These are phyloP conservation scores for Tetrahymena elliotti DNA, from an alignment of 73 alveolate species.

Conservation along the genomic window DNA sequence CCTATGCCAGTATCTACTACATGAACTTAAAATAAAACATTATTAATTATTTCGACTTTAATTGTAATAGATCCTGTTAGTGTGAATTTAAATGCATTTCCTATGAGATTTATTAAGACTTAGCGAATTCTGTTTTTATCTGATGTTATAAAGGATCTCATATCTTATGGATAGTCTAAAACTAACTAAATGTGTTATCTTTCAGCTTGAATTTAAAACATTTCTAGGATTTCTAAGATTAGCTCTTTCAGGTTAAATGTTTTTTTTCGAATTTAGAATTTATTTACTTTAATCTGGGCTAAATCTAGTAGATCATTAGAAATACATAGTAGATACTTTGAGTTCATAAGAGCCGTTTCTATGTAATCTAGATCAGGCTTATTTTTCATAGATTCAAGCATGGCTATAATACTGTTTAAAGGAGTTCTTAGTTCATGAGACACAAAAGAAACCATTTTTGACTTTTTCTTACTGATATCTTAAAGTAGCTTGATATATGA, in stretches of 20 bases:
- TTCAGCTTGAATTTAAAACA: conserved; percentile 34
- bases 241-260: conserved; percentile 21
- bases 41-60: background rate
- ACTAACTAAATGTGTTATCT: background rate
- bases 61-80: conserved; percentile 8
- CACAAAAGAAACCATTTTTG: conserved; percentile 25
- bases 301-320: conserved; percentile 31
- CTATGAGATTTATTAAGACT: conserved; percentile 37
- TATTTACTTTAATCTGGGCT: conserved; percentile 33
- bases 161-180: conserved; percentile 8
- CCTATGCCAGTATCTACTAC: conserved; percentile 57
- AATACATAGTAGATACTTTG: conserved; percentile 20
- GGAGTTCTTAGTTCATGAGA: conserved; percentile 40
- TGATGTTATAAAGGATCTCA: background rate
- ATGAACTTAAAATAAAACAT: conserved; percentile 2
- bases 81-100: conserved; percentile 52
- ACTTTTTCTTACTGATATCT: conserved; percentile 27
- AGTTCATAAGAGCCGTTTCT: conserved; percentile 23
- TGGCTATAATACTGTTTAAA: conserved; percentile 14
- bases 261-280: conserved; percentile 13
- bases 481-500: conserved; percentile 8
- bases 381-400: conserved; percentile 31
- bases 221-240: conserved; percentile 1
- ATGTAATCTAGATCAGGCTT: conserved; percentile 4
- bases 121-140: conserved; percentile 41